phyloP scores from a whole-genome alignment of 768 basidiomycete species.

The Kockovaella imperatae region DNA sequence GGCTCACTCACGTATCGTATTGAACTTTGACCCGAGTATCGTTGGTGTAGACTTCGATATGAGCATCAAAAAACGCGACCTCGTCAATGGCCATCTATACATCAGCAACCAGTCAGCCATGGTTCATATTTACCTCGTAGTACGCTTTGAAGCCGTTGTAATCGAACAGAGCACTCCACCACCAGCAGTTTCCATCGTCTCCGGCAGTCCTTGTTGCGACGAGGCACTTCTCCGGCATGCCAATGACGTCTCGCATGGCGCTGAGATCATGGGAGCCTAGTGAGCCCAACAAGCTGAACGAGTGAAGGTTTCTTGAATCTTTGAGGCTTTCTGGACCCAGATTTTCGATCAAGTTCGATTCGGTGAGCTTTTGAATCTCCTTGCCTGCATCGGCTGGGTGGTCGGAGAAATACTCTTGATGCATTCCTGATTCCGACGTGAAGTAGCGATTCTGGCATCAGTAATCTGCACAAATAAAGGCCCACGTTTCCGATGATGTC shows the following conservation, averaged over 20 bases:
- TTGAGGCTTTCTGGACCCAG: slow-evolving; percentile 12
- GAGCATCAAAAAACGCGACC: slow-evolving; percentile 39
- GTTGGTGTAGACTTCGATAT: slow-evolving; percentile 38
- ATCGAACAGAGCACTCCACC: slow-evolving; percentile 23
- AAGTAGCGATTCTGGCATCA: slow-evolving; percentile 11
- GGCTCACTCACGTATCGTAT: slow-evolving; percentile 21
- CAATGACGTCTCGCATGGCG: slow-evolving; percentile 39
- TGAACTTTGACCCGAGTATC: slow-evolving; percentile 30
- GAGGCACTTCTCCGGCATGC: slow-evolving; percentile 24
- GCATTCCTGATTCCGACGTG: slow-evolving; percentile 7
- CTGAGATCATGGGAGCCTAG: slow-evolving; percentile 37
- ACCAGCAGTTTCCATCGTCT: slow-evolving; percentile 3
- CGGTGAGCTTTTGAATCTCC: background rate
- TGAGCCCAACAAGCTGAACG: slow-evolving; percentile 23
- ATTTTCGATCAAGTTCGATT: slow-evolving; percentile 5
- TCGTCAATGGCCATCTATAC: slow-evolving; percentile 29
- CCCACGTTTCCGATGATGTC: slow-evolving; percentile 37
- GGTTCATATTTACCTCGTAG: slow-evolving; percentile 30
- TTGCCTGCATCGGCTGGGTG: background rate
- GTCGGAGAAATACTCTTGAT: slow-evolving; percentile 14
- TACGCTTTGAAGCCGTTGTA: slow-evolving; percentile 30
- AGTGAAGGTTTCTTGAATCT: slow-evolving; percentile 6
- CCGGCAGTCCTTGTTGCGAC: slow-evolving; percentile 9
- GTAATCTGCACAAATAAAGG: background rate
- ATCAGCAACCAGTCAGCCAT: slow-evolving; percentile 1